Conservation (phyloP, 805 yeast species). For the Metschnikowia aberdeeniae region DNA sequence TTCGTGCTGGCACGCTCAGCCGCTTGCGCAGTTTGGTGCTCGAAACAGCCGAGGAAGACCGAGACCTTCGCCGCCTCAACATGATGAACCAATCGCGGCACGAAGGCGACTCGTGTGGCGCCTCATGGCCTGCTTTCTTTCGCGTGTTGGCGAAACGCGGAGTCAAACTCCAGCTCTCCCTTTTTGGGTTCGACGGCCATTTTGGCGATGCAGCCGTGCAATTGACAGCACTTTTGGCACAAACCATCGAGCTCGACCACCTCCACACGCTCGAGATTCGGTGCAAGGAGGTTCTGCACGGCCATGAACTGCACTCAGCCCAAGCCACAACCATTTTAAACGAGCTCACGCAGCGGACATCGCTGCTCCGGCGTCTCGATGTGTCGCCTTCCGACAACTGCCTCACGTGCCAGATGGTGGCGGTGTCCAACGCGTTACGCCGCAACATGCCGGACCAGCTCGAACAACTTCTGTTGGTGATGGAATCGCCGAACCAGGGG, state of each 20-base stretch:
- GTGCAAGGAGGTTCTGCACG: conserved; percentile 23
- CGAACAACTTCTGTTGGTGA: conserved; percentile 3
- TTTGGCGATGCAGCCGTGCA: conserved; percentile 14
- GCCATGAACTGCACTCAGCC: conserved; percentile 14
- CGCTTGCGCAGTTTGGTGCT: conserved; percentile 16
- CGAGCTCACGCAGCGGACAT: conserved; percentile 5
- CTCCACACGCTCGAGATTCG: conserved; percentile 15
- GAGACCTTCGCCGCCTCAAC: conserved; percentile 18
- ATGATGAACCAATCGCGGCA: conserved; percentile 10
- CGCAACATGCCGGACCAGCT: conserved; percentile 8
- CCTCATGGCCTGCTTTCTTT: conserved; percentile 23
- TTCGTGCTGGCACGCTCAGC: conserved; percentile 1
- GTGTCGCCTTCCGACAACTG: conserved; percentile 11
- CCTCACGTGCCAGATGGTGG: conserved; percentile 10
- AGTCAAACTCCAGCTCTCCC: conserved; percentile 6
- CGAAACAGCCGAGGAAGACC: conserved; percentile 7
- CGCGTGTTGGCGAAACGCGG: conserved; percentile 3
- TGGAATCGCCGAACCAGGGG: conserved; percentile 8
- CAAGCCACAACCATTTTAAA: conserved; percentile 7
- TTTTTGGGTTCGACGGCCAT: conserved; percentile 23
- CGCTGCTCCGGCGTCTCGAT: conserved; percentile 7
- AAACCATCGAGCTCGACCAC: conserved; percentile 13
- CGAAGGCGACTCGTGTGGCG: conserved; percentile 3
- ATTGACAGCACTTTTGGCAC: conserved; percentile 9
- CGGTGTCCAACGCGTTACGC: conserved; percentile 1